These are phyloP conservation scores for Pseudonitzschia pungens DNA, from an alignment of 108 stramenopile species.

Conservation along the genomic window DNA sequence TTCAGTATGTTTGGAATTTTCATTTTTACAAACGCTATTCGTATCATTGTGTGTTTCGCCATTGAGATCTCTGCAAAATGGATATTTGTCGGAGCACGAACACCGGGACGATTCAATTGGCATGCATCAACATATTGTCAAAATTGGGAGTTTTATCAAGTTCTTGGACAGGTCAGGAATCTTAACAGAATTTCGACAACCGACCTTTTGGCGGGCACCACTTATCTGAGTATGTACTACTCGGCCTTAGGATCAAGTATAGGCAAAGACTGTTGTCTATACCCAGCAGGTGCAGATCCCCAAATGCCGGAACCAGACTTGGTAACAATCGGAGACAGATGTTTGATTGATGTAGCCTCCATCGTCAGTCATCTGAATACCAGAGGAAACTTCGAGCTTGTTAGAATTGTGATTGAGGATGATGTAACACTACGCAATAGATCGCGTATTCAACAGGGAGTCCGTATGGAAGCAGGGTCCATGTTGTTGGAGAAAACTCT, in stretches of 20 bases:
- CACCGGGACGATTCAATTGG: conserved; percentile 48
- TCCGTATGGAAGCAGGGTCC: conserved; percentile 47
- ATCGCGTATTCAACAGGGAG: conserved; percentile 54
- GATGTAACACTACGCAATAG: conserved; percentile 43
- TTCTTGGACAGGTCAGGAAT: conserved; percentile 33
- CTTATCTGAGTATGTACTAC: conserved; percentile 43
- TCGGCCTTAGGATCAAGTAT: conserved; percentile 38
- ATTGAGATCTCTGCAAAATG: conserved; percentile 59
- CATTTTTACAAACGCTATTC: conserved; percentile 24
- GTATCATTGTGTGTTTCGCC: conserved; percentile 32
- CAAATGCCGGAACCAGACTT: conserved; percentile 68
- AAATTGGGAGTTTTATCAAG: conserved; percentile 61
- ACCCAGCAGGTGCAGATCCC: conserved; percentile 59
- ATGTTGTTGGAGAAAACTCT: conserved; percentile 65
- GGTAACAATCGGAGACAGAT: conserved; percentile 53
- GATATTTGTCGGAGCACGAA: conserved; percentile 48
- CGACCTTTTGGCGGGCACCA: conserved; percentile 47
- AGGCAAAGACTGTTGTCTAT: conserved; percentile 55
- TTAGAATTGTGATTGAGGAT: conserved; percentile 39
- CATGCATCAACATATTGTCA: conserved; percentile 53
- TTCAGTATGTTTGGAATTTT: conserved; percentile 25
- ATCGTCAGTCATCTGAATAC: conserved; percentile 67
- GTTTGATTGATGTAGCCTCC: conserved; percentile 54
- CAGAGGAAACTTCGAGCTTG: conserved; percentile 59
- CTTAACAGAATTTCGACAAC: conserved; percentile 29